Evolutionary conservation across 805 yeast genomes (phyloP), one percentile per base, ranked within the genome.

Genomic region (Kodamaea hsintzibuensis): DNA sequence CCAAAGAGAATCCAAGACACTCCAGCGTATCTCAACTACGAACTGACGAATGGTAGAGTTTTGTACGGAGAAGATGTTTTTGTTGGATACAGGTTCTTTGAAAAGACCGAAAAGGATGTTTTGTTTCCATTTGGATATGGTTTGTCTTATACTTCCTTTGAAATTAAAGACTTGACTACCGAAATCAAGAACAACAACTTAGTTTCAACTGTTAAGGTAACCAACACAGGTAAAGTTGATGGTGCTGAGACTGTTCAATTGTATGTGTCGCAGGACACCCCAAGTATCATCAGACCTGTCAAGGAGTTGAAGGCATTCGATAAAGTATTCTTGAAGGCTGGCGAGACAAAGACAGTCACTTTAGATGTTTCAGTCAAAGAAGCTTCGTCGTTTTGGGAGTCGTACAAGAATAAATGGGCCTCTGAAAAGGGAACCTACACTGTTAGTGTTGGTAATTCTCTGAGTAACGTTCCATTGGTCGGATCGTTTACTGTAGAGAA

Each of bases 1-100:
- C 88, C 88, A 38, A 63, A 71, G 53, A 73, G 67, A 55, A 60
- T 73, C 48, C 76, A 79, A 58, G 86, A 84, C 65, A 82, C 80
- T 57, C 87, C 88, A n/a, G 77, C 86, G 0, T 83, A 65, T 66
- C 66, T 82, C 60, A 81, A 77, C 67, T 82, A 71, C 69, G 69
- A 71, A 27, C 70, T 83, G 6, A 79, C 80, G 60, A 74, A 75
- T 61, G 87, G 87, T 44, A 69, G 78, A 51, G 82, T 78, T 30
- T 61, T 79, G 53, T 85, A 84, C 60, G 88, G 88, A 54, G 90
- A 85, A 65, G 88, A 83, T 61, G 79, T 84, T 46, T 84, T 74
- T 63, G 81, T 84, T 50, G 89, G 89, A 17, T 84, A 85, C 72
- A 72, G 82, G 55, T 82, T 70, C 69, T 85, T 82, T 66, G 88